Conservation (phyloP, 257 asterid species). For the Thymus mandschuricus region DNA sequence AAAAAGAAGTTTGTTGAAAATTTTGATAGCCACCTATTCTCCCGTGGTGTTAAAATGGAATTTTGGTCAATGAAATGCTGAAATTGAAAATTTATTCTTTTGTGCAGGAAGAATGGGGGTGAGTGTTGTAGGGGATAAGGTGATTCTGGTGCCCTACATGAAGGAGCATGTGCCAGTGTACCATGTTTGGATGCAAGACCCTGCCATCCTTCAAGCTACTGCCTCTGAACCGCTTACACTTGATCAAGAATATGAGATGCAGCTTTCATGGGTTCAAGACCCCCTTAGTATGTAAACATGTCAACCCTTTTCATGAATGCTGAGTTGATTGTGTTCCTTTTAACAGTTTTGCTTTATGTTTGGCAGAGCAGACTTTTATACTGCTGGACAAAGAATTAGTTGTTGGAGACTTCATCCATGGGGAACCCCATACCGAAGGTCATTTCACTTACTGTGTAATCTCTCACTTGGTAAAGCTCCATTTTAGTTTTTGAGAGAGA, state of each 20-base stretch:
- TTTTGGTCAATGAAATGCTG: background rate
- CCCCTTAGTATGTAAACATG: constrained; percentile 54
- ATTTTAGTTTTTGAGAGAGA: constrained; percentile 13
- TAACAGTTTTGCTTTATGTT: constrained; percentile 23
- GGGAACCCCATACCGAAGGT: constrained; percentile 85
- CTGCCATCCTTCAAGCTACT: constrained; percentile 82
- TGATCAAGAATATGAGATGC: constrained; percentile 84
- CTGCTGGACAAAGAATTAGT: constrained; percentile 76
- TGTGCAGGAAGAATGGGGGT: constrained; percentile 46
- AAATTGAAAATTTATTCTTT: background rate
- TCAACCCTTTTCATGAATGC: background rate
- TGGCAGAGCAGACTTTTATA: constrained; percentile 92
- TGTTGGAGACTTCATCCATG: constrained; percentile 68
- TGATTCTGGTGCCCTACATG: constrained; percentile 84
- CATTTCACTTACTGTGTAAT: constrained; percentile 4
- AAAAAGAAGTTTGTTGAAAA: background rate
- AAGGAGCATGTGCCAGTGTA: constrained; percentile 83
- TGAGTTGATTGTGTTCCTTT: background rate
- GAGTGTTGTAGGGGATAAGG: constrained; percentile 80
- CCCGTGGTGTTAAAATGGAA: background rate
- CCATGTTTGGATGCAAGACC: constrained; percentile 95
- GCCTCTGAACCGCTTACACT: constrained; percentile 91
- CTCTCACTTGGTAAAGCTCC: background rate
- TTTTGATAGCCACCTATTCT: background rate
- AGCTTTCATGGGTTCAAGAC: constrained; percentile 83